phyloP scores from a whole-genome alignment of 306 rosid genomes.

The Dryas octopetala region DNA sequence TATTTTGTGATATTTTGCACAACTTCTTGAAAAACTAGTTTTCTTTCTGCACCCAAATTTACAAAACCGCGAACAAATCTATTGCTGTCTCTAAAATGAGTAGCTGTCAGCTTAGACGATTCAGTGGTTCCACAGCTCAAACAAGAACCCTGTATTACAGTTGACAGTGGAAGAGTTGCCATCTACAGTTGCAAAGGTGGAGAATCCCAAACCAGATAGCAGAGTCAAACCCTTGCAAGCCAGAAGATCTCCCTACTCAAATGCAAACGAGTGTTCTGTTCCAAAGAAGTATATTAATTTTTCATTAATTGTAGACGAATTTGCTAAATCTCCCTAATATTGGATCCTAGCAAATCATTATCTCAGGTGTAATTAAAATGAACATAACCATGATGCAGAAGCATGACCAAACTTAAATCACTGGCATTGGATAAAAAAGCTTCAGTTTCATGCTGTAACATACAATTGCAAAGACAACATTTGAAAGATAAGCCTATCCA shows the following conservation, averaged over 20 bases:
- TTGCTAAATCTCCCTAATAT: background rate
- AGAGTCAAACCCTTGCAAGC: constrained; percentile 14
- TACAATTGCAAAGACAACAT: background rate
- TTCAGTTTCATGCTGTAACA: background rate
- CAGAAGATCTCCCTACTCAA: constrained; percentile 19
- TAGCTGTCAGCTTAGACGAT: constrained; percentile 28
- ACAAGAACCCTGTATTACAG: constrained; percentile 29
- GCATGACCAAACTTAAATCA: background rate
- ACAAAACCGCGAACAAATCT: constrained; percentile 27
- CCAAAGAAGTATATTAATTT: background rate
- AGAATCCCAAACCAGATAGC: constrained; percentile 19
- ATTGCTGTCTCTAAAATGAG: constrained; percentile 24
- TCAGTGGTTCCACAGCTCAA: constrained; percentile 25
- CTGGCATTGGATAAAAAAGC: background rate
- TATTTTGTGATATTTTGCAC: constrained; percentile 9
- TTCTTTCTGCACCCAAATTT: constrained; percentile 35
- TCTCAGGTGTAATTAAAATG: background rate
- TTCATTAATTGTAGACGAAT: background rate
- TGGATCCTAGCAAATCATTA: background rate
- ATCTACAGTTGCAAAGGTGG: constrained; percentile 31
- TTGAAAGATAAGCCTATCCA: background rate
- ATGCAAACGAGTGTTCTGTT: constrained; percentile 2
- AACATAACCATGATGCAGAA: background rate
- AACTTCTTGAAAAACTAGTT: constrained; percentile 26
- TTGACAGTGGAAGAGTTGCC: constrained; percentile 53